phyloP scores from a whole-genome alignment of 805 yeast species.

The Suhomyces sp. region DNA sequence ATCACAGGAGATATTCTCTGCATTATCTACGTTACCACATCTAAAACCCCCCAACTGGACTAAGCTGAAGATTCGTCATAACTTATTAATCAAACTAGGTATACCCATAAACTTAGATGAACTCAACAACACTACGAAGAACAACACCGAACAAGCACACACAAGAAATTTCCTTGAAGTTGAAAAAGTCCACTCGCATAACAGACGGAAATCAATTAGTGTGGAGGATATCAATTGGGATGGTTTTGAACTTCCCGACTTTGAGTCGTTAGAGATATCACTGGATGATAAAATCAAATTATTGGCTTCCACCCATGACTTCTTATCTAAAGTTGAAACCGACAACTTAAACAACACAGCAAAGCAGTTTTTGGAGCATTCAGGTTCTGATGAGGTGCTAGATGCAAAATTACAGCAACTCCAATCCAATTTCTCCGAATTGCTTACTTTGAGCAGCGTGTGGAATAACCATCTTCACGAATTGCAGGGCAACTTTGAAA shows the following conservation, averaged over 20 bases:
- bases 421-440: conserved; percentile 22
- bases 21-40: conserved; percentile 48
- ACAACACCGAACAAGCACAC: not conserved
- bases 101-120: conserved; percentile 74
- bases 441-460: conserved; percentile 33
- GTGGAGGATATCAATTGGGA: conserved; percentile 32
- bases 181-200: conserved; percentile 2
- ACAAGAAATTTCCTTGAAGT: not conserved
- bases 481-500: conserved; percentile 61
- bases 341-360: conserved; percentile 35
- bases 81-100: conserved; percentile 62
- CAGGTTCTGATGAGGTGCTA: conserved; percentile 14
- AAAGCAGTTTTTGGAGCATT: conserved; percentile 22
- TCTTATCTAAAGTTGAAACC: conserved; percentile 32
- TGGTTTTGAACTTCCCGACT: conserved; percentile 35
- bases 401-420: conserved; percentile 35
- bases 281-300: conserved; percentile 25
- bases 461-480: conserved; percentile 55
- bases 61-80: conserved; percentile 61
- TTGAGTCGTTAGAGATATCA: conserved; percentile 29
- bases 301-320: conserved; percentile 24
- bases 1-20: conserved; percentile 42
- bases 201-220: conserved; percentile 6
- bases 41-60: conserved; percentile 69
- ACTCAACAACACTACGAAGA: conserved; percentile 10